A percentile compares a stretch with the other conserved stretches of the same genome.
Conservation (phyloP, 345 rosid genomes). For the Gossypium bickii region DNA sequence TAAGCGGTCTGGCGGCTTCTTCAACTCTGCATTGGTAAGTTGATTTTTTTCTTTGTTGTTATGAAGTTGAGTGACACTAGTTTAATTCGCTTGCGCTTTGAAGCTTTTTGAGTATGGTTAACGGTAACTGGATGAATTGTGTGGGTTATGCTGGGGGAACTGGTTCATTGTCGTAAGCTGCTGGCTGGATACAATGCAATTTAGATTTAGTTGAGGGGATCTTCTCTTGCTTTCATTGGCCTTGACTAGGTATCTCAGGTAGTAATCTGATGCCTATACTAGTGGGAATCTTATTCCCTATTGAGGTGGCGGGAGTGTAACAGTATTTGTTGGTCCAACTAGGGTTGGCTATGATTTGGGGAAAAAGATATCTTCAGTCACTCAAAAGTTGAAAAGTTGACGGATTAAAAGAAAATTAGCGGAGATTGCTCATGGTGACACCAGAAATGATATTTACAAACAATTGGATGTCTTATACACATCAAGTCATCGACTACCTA, state of each 20-base stretch:
- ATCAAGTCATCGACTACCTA: background rate
- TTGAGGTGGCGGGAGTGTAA: background rate
- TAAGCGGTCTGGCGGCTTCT: constrained; percentile 71
- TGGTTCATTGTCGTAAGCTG: background rate
- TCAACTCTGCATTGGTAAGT: constrained; percentile 77
- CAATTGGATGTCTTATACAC: background rate
- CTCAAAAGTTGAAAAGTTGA: background rate
- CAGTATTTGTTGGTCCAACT: background rate
- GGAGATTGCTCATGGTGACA: background rate
- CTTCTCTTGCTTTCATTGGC: background rate
- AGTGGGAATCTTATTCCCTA: background rate
- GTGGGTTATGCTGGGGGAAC: background rate
- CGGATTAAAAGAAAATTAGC: background rate
- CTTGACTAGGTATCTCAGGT: background rate
- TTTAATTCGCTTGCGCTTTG: background rate
- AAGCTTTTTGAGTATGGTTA: background rate
- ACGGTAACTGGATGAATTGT: background rate
- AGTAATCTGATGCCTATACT: background rate
- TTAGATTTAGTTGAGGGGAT: background rate
- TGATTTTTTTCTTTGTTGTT: background rate
- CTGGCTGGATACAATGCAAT: background rate
- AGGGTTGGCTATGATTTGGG: background rate
- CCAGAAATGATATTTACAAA: background rate
- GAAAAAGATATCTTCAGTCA: background rate
- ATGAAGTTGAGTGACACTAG: background rate